Percentiles rank a stretch among this genome's conserved stretches.
phyloP scores from a whole-genome alignment of 192 early-diverging fungal genomes.

The Backusella liffmaniae region DNA sequence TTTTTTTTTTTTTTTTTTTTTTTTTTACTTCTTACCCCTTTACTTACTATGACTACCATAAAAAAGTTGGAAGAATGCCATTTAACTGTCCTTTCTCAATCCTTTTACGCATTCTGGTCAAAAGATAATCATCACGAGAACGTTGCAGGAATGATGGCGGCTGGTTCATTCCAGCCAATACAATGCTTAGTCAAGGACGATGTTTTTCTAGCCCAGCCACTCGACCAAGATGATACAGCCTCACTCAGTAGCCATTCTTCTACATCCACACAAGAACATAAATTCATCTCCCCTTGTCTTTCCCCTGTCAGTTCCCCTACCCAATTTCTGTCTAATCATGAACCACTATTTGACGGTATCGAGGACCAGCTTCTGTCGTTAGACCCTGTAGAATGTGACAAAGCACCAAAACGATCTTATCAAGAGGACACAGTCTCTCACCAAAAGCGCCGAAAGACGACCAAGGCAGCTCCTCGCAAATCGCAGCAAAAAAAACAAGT shows the following conservation, averaged over 20 bases:
- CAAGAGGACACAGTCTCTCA: neutral
- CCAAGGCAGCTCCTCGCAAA: neutral
- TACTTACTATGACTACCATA: neutral
- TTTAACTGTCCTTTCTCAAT: neutral
- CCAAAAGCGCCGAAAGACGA: conserved; percentile 6
- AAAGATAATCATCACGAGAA: conserved; percentile 13
- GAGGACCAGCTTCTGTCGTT: neutral
- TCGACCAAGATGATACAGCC: conserved; percentile 17
- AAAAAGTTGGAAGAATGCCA: neutral
- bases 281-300: neutral
- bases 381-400: neutral
- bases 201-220: conserved; percentile 16
- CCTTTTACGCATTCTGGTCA: conserved; percentile 13
- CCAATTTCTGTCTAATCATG: conserved; percentile 5
- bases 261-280: conserved; percentile 7
- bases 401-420: neutral
- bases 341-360: conserved; percentile 11
- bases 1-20: neutral
- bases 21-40: neutral
- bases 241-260: conserved; percentile 19
- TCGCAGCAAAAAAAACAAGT: conserved; percentile 9
- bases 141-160: neutral
- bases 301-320: conserved; percentile 19
- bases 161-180: conserved; percentile 1
- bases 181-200: conserved; percentile 15